Evolutionary conservation across 345 rosid genomes (phyloP), one percentile per base, ranked within the genome.

Genomic region (Citrus mangshanensis): DNA sequence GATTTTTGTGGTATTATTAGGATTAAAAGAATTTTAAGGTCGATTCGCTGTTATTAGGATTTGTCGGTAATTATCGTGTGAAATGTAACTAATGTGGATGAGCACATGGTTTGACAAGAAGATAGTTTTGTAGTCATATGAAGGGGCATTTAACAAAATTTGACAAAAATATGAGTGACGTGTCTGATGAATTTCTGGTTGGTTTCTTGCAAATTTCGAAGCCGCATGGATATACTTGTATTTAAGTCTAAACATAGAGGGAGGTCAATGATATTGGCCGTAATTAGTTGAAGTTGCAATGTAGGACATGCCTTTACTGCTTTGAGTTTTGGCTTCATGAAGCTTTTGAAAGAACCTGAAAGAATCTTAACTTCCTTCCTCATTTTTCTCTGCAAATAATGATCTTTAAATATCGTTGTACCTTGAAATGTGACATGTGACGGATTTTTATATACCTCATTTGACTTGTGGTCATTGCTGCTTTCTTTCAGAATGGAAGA

Each of bases 401-500:
- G 34, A 58, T 73, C 6, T 58, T 13, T 58, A 22, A 37, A 34
- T 73, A 59, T 9, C 2, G 35, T 74, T 42, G 6, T 54, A 30
- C 69, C 14, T 1, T 64, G 62, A 46, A 25, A 40, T 62, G 2
- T 21, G 40, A 73, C 4, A 27, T 74, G 7, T 21, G 28, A 73
- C n/a, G 56, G 56, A 60, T 61, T 28, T 28, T 61, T 46, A 19
- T 14, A 2, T 21, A 8, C 46, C 59, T 64, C 5, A 1, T 62
- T 24, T 58, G 37, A 22, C 60, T 49, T 49, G 60, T 63, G 49
- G 30, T 64, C 28, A 18, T 67, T 72, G 49, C 73, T 78, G 56
- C 22, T 78, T 64, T 70, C 49, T 14, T 21, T 69, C 79, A 83
- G 85, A 80, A 75, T 76, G 73, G 68, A 62, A 74, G 82, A 84